Evolutionary conservation across 2,329 filamentous ascomycete genomes (phyloP).

Genomic region (Fusarium neocosmosporiellum): DNA sequence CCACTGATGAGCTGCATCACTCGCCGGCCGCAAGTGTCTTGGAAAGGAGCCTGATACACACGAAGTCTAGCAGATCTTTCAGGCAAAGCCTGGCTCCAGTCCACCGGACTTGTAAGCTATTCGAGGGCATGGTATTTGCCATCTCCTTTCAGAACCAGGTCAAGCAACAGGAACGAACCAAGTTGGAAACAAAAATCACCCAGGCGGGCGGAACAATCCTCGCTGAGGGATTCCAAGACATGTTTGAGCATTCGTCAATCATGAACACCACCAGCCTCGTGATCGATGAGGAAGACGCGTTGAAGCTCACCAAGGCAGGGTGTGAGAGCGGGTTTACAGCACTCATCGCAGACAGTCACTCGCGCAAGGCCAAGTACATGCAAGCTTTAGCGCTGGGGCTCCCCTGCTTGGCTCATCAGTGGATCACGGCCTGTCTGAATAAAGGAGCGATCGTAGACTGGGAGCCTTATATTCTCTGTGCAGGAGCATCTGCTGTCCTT

Average conservation of each 20-base stretch:
- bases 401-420: slow-evolving; percentile 85
- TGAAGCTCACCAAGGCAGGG: slow-evolving; percentile 67
- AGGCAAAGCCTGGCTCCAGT: slow-evolving; percentile 43
- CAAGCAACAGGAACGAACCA: slow-evolving; percentile 54
- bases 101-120: slow-evolving; percentile 59
- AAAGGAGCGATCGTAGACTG: slow-evolving; percentile 75
- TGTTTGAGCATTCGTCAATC: slow-evolving; percentile 70
- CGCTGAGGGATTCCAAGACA: slow-evolving; percentile 79
- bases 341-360: slow-evolving; percentile 86
- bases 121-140: slow-evolving; percentile 87
- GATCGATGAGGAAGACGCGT: slow-evolving; percentile 44
- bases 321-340: slow-evolving; percentile 79
- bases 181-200: slow-evolving; percentile 71
- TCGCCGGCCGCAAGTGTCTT: slow-evolving; percentile 53
- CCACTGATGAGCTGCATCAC: slow-evolving; percentile 60
- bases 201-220: slow-evolving; percentile 80
- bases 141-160: slow-evolving; percentile 73
- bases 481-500: slow-evolving; percentile 82
- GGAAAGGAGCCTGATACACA: slow-evolving; percentile 51
- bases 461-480: slow-evolving; percentile 84
- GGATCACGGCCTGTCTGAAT: slow-evolving; percentile 79
- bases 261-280: slow-evolving; percentile 47
- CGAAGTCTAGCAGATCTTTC: slow-evolving; percentile 43
- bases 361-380: slow-evolving; percentile 90
- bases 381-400: slow-evolving; percentile 91